Percentiles rank a stretch among this genome's conserved stretches.
Conservation (phyloP, 2,329 filamentous ascomycete genomes). For the Fusarium sp. region DNA sequence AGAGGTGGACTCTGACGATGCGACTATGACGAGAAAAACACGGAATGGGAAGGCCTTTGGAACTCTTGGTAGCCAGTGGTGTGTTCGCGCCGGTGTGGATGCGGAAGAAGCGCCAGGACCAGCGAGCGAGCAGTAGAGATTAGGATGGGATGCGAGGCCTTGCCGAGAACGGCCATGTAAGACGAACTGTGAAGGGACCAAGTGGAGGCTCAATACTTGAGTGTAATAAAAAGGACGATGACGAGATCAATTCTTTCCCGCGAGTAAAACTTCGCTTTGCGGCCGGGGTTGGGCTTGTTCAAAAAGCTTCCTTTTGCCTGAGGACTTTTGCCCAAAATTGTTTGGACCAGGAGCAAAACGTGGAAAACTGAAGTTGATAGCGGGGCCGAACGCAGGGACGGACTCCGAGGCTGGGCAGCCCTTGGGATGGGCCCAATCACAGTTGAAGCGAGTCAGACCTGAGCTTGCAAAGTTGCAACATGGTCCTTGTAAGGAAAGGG, state of each 20-base stretch:
- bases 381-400: conserved; percentile 42
- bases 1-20: conserved; percentile 41
- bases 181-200: conserved; percentile 27
- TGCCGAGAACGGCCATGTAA: conserved; percentile 46
- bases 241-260: conserved; percentile 44
- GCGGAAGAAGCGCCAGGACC: conserved; percentile 33
- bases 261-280: conserved; percentile 38
- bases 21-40: conserved; percentile 48
- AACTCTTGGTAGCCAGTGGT: conserved; percentile 40
- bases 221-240: conserved; percentile 38
- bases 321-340: conserved; percentile 23
- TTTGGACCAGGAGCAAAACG: conserved; percentile 29
- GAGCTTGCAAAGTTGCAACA: conserved; percentile 30
- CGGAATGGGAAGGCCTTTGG: conserved; percentile 41
- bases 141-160: conserved; percentile 29
- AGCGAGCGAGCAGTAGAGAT: conserved; percentile 23
- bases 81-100: conserved; percentile 39
- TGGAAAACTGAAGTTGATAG: conserved; percentile 37
- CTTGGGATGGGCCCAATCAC: conserved; percentile 38
- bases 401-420: conserved; percentile 34
- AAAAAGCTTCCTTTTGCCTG: conserved; percentile 28
- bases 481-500: background rate
- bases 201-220: conserved; percentile 31
- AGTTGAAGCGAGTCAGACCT: conserved; percentile 43
- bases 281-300: conserved; percentile 43